Evolutionary conservation across 2,329 filamentous ascomycete species (phyloP).

Genomic region (Trichoderma sp.): DNA sequence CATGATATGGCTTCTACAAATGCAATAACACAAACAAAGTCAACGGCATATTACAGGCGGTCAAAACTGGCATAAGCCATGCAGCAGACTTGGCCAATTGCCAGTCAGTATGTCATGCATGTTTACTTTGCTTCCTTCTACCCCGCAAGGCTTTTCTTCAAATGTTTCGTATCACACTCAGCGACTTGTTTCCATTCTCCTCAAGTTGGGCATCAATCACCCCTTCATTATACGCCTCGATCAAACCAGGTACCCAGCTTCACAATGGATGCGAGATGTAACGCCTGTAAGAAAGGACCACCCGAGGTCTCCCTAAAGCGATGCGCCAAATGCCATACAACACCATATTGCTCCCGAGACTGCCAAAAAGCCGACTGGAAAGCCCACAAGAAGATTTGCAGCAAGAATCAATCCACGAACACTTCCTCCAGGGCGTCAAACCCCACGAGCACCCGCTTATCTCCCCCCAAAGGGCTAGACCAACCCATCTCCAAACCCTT

Average conservation of each 20-base stretch:
- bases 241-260: not conserved
- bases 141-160: too few relatives aligned
- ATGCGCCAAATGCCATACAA: not conserved
- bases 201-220: not conserved
- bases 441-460: not conserved
- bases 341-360: not conserved
- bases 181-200: not conserved
- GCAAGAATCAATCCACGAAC: slow-evolving; percentile 13
- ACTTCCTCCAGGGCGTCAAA: slow-evolving; percentile 18
- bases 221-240: not conserved
- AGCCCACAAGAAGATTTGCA: slow-evolving; percentile 36
- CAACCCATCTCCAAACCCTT: slow-evolving; percentile 37
- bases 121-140: too few relatives aligned
- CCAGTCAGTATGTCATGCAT: too few relatives aligned
- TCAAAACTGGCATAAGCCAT: not conserved
- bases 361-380: not conserved
- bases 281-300: not conserved
- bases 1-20: not conserved
- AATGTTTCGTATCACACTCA: too few relatives aligned
- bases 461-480: slow-evolving; percentile 24
- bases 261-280: not conserved
- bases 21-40: not conserved
- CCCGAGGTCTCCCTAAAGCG: not conserved
- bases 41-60: not conserved
- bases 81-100: too few relatives aligned